A percentile compares a stretch with the other conserved stretches of the same genome.
These are phyloP conservation scores for Aureobasidium pullulans DNA, from an alignment of 2,329 filamentous ascomycete species.

Conservation along the genomic window DNA sequence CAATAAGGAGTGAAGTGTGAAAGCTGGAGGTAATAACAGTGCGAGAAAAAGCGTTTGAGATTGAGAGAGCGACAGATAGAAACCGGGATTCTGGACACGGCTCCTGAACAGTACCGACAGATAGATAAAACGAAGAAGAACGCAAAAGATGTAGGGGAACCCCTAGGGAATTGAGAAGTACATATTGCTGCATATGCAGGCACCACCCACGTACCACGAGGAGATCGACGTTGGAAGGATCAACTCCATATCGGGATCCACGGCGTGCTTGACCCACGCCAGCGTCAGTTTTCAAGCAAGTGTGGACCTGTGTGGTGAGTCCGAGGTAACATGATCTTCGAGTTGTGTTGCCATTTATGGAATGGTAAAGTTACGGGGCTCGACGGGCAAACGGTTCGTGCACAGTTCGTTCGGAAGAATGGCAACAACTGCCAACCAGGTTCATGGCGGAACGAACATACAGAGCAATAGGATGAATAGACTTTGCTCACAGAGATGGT, in stretches of 20 bases:
- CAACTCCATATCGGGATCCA: background rate
- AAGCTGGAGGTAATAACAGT: background rate
- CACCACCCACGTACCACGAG: constrained; percentile 2
- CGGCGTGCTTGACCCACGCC: background rate
- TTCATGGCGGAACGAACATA: background rate
- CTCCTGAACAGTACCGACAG: constrained; percentile 3
- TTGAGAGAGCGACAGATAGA: background rate
- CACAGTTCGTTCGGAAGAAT: background rate
- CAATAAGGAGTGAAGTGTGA: background rate
- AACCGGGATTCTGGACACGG: background rate
- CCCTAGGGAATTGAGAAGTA: background rate
- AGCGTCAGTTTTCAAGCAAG: background rate
- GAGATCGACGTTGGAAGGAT: constrained; percentile 1
- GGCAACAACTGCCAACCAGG: background rate
- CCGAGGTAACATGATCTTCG: background rate
- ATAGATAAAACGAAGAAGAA: constrained; percentile 3
- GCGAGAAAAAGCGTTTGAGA: background rate
- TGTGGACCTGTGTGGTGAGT: background rate
- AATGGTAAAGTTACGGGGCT: background rate
- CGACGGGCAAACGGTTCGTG: constrained; percentile 3
- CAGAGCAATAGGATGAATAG: background rate
- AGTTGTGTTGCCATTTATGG: background rate
- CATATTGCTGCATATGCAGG: constrained; percentile 9
- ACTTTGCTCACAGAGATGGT: background rate
- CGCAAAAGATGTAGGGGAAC: background rate